A percentile compares a stretch with the other conserved stretches of the same genome.
Conservation (phyloP, 345 rosid species). For the Heritiera fomes region DNA sequence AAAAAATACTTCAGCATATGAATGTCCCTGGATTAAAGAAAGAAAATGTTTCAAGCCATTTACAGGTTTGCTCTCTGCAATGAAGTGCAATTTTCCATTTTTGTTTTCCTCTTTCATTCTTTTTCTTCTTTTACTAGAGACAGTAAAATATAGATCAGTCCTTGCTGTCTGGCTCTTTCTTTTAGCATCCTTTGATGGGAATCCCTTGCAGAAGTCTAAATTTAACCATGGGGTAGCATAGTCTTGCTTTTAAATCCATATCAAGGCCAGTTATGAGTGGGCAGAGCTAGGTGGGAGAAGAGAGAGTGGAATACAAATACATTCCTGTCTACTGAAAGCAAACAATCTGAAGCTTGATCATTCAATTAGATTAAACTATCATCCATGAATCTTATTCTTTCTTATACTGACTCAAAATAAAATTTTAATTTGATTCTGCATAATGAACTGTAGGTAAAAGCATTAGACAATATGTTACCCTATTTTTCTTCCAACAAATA, state of each 20-base stretch:
- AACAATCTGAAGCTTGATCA: background rate
- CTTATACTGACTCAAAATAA: background rate
- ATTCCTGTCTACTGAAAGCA: background rate
- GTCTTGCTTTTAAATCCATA: background rate
- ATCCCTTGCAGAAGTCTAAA: background rate
- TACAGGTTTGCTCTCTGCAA: slow-evolving; percentile 42
- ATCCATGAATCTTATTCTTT: background rate
- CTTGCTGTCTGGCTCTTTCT: background rate
- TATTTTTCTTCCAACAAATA: background rate
- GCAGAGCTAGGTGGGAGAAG: background rate
- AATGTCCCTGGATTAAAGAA: slow-evolving; percentile 44
- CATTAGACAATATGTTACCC: background rate
- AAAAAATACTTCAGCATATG: slow-evolving; percentile 48
- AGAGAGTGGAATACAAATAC: background rate
- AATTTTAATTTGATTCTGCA: slow-evolving; percentile 21
- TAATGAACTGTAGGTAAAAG: slow-evolving; percentile 20
- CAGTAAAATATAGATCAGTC: background rate
- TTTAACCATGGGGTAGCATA: background rate
- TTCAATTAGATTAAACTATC: background rate
- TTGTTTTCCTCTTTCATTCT: background rate
- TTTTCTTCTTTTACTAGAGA: background rate
- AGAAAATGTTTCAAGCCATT: slow-evolving; percentile 47
- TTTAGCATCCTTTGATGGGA: background rate
- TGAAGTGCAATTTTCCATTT: background rate
- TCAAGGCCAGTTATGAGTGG: background rate